A percentile compares a stretch with the other conserved stretches of the same genome.
Conservation (phyloP, 73 alveolate genomes). For the Halteria grandinella region DNA sequence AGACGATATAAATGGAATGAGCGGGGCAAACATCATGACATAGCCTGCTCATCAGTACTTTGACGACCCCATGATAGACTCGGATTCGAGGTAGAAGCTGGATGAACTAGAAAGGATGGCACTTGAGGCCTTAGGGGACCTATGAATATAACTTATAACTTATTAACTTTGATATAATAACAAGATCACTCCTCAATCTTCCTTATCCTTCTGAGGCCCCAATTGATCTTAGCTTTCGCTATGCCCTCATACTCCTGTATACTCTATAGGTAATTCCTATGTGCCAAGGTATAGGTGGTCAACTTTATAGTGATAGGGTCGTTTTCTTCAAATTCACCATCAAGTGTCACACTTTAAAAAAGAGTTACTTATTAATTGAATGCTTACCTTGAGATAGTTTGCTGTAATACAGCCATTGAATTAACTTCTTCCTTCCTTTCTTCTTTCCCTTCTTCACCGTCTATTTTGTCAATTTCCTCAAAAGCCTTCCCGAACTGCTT, state of each 20-base stretch:
- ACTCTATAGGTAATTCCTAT: neutral
- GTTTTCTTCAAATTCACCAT: constrained; percentile 14
- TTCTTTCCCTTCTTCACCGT: neutral
- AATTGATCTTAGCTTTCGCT: constrained; percentile 17
- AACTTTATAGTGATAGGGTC: constrained; percentile 42
- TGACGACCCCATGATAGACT: too few relatives aligned
- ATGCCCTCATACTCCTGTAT: constrained; percentile 1
- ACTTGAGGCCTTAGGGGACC: constrained; percentile 10
- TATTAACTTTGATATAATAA: too few relatives aligned
- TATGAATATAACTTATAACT: neutral
- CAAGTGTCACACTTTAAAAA: constrained; percentile 35
- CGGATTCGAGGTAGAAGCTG: too few relatives aligned
- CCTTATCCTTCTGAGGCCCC: constrained; percentile 40
- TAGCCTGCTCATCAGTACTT: too few relatives aligned
- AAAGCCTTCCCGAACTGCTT: constrained; percentile 4
- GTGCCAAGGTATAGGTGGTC: constrained; percentile 27
- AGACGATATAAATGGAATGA: too few relatives aligned
- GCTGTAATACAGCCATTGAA: neutral
- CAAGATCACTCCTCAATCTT: constrained; percentile 12
- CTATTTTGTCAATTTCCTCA: constrained; percentile 12
- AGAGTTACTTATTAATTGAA: neutral
- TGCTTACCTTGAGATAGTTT: constrained; percentile 29
- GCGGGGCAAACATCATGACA: too few relatives aligned
- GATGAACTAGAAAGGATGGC: constrained; percentile 51
- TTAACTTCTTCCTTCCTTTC: neutral